Evolutionary conservation across 441 rosid species (phyloP), one percentile per base, ranked within the genome.

Genomic region (Adansonia rubrostipa): DNA sequence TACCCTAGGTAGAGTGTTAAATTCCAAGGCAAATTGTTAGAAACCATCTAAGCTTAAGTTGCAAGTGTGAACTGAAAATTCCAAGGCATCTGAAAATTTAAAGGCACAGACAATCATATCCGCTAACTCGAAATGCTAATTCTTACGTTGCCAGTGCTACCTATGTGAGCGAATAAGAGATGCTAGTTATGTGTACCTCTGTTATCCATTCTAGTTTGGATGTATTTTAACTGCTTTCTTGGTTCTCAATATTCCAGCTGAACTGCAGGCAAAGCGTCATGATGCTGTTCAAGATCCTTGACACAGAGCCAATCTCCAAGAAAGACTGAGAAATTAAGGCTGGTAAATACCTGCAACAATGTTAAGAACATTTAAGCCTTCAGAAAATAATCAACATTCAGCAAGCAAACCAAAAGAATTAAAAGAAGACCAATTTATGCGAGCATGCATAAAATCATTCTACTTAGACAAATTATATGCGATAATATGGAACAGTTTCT

Each of bases 171-270:
- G 62, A 48, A 45, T 50, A 42, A 50, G 33, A n/a, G 24, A 56
- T 72, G 77, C 28, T 10, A 57, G 28, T 13, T 11, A 64, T 53
- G 14, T n/a, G 61, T 84, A 94, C 98, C 98, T 94, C 97, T n/a
- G 92, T 82, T 79, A 96, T 88, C 79, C 85, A 93, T 77, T 94
- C 98, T 81, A 94, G 89, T 83, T 93, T 95, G n/a, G 89, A 84
- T 51, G 96, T 87, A 87, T 88, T 91, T 78, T 87, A 84, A 78
- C 86, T 89, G 85, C 87, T 90, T 78, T 90, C 98, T 85, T 92
- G 98, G 85, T 89, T 96, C 85, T 96, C 98, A 78, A 96, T 86
- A 80, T 87, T 92, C 99, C 99, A 90, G 88, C 99, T 94, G 87
- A 93, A 93, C 86, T 92, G 98, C 74, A 96, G 88, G 89, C 98